Evolutionary conservation across 768 basidiomycete species (phyloP).

Genomic region (Rhizopogon rudus): DNA sequence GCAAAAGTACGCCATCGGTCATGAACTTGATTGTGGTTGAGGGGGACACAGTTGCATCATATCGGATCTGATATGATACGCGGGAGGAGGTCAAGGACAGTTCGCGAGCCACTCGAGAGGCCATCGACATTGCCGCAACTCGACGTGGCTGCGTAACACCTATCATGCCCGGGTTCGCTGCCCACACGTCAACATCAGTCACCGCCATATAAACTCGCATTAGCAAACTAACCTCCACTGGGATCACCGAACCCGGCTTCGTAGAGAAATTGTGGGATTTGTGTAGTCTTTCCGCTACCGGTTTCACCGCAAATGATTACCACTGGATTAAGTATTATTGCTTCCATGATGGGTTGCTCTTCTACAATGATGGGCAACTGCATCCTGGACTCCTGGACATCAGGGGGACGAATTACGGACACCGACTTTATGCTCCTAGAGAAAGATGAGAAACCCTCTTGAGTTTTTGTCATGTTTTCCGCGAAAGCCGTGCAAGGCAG

Average conservation of each 20-base stretch:
- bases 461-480: conserved; percentile 28
- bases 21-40: conserved; percentile 97
- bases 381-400: conserved; percentile 72
- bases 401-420: conserved; percentile 55
- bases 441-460: conserved; percentile 3
- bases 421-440: conserved; percentile 38
- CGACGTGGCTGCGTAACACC: conserved; percentile 96
- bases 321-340: conserved; percentile 80
- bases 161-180: conserved; percentile 97
- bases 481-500: conserved; percentile 67
- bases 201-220: neutral
- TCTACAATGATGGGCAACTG: conserved; percentile 87
- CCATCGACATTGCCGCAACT: conserved; percentile 97
- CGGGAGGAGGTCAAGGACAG: conserved; percentile 75
- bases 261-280: conserved; percentile 96
- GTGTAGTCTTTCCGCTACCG: conserved; percentile 97
- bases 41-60: conserved; percentile 89
- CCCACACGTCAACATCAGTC: conserved; percentile 5
- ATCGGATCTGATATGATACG: conserved; percentile 97
- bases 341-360: conserved; percentile 93
- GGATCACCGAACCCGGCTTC: conserved; percentile 91
- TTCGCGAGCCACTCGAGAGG: conserved; percentile 88
- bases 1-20: conserved; percentile 96
- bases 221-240: conserved; percentile 58
- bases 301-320: conserved; percentile 82